These are phyloP conservation scores for Biancaea sappan DNA, from an alignment of 306 rosid genomes.

Conservation along the genomic window DNA sequence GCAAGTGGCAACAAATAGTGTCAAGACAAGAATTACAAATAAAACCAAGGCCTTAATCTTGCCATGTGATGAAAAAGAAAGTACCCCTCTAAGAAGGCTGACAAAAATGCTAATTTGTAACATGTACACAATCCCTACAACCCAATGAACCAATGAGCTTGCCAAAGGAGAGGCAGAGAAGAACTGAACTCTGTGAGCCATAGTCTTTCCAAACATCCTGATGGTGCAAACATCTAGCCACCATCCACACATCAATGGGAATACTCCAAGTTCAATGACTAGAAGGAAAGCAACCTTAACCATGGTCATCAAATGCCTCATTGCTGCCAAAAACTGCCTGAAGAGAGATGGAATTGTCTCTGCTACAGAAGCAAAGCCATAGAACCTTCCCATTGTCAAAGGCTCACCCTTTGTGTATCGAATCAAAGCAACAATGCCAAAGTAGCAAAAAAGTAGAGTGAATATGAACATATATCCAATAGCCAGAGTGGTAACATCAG, in stretches of 20 bases:
- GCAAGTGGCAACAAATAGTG: slow-evolving; percentile 31
- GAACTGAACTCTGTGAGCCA: slow-evolving; percentile 95
- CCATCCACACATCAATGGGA: slow-evolving; percentile 99
- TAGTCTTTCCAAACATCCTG: slow-evolving; percentile 95
- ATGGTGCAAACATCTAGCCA: slow-evolving; percentile 98
- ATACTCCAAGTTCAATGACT: slow-evolving; percentile 98
- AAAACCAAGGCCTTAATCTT: slow-evolving; percentile 12
- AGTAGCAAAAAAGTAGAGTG: slow-evolving; percentile 79
- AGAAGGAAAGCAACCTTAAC: slow-evolving; percentile 98
- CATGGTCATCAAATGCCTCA: slow-evolving; percentile 99
- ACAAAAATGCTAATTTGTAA: slow-evolving; percentile 97
- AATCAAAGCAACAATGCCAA: slow-evolving; percentile 77
- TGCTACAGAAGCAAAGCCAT: slow-evolving; percentile 88
- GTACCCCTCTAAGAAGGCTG: slow-evolving; percentile 99
- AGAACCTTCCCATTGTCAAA: slow-evolving; percentile 79
- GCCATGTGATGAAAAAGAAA: slow-evolving; percentile 19
- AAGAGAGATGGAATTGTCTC: slow-evolving; percentile 95
- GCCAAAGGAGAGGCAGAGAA: slow-evolving; percentile 94
- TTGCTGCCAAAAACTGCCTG: slow-evolving; percentile 96
- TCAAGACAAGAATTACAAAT: slow-evolving; percentile 11
- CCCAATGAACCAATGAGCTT: slow-evolving; percentile 98
- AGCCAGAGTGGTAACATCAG: slow-evolving; percentile 95
- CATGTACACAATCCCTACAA: slow-evolving; percentile 97
- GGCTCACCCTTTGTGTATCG: slow-evolving; percentile 94
- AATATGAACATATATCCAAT: slow-evolving; percentile 83